These are phyloP conservation scores for Podila horticola DNA, from an alignment of 192 early-diverging fungal species.

Conservation along the genomic window DNA sequence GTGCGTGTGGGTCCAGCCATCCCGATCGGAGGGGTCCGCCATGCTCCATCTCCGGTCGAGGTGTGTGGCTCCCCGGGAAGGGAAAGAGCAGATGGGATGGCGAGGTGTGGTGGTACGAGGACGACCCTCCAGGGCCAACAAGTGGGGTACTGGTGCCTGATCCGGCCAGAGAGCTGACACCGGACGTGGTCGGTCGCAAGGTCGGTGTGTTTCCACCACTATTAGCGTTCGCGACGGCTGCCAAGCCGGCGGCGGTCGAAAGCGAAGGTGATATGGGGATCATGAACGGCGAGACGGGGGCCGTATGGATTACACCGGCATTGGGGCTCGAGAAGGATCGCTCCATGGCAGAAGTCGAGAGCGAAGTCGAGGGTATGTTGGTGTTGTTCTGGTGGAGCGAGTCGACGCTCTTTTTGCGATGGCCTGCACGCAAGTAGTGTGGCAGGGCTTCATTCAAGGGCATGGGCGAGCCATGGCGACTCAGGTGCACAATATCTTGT, in stretches of 20 bases:
- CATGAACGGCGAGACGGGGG: background rate
- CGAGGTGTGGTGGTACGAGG: background rate
- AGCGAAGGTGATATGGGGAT: background rate
- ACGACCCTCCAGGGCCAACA: no score
- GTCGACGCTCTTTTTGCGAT: background rate
- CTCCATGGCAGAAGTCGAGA: background rate
- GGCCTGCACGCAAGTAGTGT: background rate
- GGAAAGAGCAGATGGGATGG: background rate
- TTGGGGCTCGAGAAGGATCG: background rate
- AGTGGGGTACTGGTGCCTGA: no score
- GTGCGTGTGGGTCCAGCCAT: background rate
- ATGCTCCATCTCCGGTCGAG: background rate
- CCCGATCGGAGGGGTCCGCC: background rate
- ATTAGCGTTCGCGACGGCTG: background rate
- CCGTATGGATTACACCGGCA: background rate
- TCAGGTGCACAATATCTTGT: background rate
- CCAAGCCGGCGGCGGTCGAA: background rate
- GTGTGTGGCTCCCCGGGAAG: background rate
- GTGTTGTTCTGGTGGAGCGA: background rate
- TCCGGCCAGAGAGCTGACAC: background rate
- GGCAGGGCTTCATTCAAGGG: conserved; percentile 4
- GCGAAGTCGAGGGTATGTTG: background rate
- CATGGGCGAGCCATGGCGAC: background rate
- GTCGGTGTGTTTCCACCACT: background rate
- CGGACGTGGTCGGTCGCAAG: background rate